Conservation (phyloP, 495 filamentous ascomycete species). For the Choiromyces venosus region DNA sequence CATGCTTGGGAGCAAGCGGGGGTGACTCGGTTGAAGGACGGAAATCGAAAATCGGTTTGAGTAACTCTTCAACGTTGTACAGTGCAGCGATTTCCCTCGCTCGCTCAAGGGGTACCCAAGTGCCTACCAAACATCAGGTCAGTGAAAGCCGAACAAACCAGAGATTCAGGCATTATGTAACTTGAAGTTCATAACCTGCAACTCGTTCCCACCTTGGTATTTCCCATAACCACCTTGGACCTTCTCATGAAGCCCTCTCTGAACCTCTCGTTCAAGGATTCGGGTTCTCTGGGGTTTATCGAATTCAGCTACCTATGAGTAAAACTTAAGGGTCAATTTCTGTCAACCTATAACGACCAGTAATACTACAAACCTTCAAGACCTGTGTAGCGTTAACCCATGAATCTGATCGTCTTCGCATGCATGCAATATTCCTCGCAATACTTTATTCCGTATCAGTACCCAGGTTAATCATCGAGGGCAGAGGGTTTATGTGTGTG, state of each 20-base stretch:
- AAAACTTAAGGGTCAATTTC: background rate
- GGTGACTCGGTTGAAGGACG: slow-evolving; percentile 77
- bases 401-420: slow-evolving; percentile 81
- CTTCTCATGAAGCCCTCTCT: slow-evolving; percentile 94
- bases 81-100: slow-evolving; percentile 74
- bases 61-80: slow-evolving; percentile 74
- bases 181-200: slow-evolving; percentile 13
- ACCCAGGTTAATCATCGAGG: slow-evolving; percentile 1
- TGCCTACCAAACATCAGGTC: slow-evolving; percentile 55
- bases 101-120: slow-evolving; percentile 86
- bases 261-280: slow-evolving; percentile 92
- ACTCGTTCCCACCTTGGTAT: slow-evolving; percentile 68
- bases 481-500: slow-evolving; percentile 2
- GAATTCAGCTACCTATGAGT: slow-evolving; percentile 54
- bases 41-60: slow-evolving; percentile 84
- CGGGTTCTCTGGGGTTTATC: slow-evolving; percentile 89
- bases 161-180: background rate
- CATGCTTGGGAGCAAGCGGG: slow-evolving; percentile 88
- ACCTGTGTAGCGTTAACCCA: slow-evolving; percentile 98
- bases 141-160: background rate
- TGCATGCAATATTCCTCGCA: slow-evolving; percentile 54
- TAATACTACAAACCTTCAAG: slow-evolving; percentile 58
- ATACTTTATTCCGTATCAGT: slow-evolving; percentile 34
- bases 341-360: slow-evolving; percentile 47
- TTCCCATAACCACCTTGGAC: slow-evolving; percentile 98